Conservation (phyloP, 2,329 filamentous ascomycete species). For the Mariannaea sp. region DNA sequence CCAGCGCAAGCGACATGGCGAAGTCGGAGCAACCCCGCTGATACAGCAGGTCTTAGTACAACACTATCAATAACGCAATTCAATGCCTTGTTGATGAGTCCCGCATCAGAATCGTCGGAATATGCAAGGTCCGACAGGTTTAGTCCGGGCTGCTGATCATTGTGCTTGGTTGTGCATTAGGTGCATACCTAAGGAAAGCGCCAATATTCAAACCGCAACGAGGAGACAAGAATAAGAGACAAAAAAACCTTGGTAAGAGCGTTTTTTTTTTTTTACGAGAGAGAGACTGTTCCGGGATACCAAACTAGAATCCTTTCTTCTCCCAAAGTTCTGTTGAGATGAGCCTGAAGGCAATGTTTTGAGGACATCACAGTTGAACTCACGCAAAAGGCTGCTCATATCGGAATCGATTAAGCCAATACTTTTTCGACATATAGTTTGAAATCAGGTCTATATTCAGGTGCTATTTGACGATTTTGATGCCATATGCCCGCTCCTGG, state of each 20-base stretch:
- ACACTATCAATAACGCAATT: conserved; percentile 8
- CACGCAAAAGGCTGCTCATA: not conserved
- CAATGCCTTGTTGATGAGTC: not conserved
- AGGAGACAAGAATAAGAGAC: no score
- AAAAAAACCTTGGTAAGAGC: no score
- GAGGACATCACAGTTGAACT: no score
- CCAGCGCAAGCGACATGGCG: conserved; percentile 12
- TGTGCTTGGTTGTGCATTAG: not conserved
- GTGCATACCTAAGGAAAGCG: not conserved
- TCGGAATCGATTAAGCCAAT: not conserved
- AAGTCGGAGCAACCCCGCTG: conserved; percentile 8
- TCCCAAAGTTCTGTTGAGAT: no score
- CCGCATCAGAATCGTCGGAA: conserved; percentile 8
- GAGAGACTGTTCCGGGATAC: no score
- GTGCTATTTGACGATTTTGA: conserved; percentile 21
- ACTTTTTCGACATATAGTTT: not conserved
- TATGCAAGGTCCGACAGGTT: conserved; percentile 29
- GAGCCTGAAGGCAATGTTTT: no score
- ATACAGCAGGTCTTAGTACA: not conserved
- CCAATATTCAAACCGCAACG: no score
- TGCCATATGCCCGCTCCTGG: conserved; percentile 6
- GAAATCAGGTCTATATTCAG: conserved; percentile 19
- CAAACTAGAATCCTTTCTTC: no score
- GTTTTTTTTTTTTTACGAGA: no score
- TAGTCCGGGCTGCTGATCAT: conserved; percentile 21